These are phyloP conservation scores for Pseudognaphalium luteoalbum DNA, from an alignment of 129 eudicot genomes.

Conservation along the genomic window DNA sequence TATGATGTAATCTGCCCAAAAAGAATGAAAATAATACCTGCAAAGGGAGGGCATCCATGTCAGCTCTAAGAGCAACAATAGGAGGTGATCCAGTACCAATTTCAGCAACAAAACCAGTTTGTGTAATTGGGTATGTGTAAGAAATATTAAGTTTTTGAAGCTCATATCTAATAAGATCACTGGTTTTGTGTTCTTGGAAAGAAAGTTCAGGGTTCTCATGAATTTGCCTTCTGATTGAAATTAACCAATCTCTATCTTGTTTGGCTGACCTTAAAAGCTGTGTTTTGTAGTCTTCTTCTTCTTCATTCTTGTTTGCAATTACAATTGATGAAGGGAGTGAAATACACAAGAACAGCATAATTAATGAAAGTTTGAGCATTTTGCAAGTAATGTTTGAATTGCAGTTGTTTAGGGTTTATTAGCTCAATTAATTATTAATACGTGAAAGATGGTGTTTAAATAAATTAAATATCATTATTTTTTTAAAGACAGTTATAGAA, in stretches of 20 bases:
- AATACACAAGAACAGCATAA: constrained; percentile 30
- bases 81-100: constrained; percentile 76
- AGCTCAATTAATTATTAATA: too few species aligned
- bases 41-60: constrained; percentile 89
- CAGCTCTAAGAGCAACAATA: constrained; percentile 82
- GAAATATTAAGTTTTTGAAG: constrained; percentile 64
- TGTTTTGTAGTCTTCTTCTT: constrained; percentile 23
- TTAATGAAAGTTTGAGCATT: not conserved
- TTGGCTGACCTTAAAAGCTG: constrained; percentile 50
- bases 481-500: too few species aligned
- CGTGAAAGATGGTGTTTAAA: too few species aligned
- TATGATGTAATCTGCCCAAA: not conserved
- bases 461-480: too few species aligned
- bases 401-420: not conserved
- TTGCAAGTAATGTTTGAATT: not conserved
- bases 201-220: constrained; percentile 83
- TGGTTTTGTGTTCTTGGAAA: constrained; percentile 75
- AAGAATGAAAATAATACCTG: constrained; percentile 40
- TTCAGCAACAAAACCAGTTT: constrained; percentile 76
- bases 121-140: constrained; percentile 66
- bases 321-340: constrained; percentile 20
- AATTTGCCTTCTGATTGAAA: constrained; percentile 67
- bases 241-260: constrained; percentile 62
- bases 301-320: constrained; percentile 33
- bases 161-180: constrained; percentile 67